phyloP scores from a whole-genome alignment of 305 asterid genomes.

The Solanum hybrid region DNA sequence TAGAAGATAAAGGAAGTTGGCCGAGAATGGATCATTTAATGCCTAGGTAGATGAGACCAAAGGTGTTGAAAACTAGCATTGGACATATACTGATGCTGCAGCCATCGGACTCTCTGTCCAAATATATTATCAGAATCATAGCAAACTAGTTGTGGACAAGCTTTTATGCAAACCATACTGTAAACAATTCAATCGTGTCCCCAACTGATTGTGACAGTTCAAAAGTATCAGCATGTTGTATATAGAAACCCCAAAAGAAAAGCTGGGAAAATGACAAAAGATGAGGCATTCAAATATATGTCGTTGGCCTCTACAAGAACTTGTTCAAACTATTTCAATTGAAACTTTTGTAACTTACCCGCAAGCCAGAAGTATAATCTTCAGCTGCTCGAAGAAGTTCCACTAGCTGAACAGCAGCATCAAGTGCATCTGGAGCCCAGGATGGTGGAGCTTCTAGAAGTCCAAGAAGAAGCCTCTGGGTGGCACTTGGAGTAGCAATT shows the following conservation, averaged over 20 bases:
- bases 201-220: background rate
- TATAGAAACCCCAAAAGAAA: background rate
- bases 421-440: constrained; percentile 99
- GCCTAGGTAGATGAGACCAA: background rate
- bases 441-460: constrained; percentile 98
- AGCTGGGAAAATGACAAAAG: background rate
- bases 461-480: constrained; percentile 97
- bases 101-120: background rate
- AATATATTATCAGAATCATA: background rate
- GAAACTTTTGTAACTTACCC: constrained; percentile 39
- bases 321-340: constrained; percentile 2
- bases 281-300: background rate
- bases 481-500: constrained; percentile 98
- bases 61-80: background rate
- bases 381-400: constrained; percentile 99
- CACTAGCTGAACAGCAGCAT: constrained; percentile 98
- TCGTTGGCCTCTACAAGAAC: background rate
- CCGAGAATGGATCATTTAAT: background rate
- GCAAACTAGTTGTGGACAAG: background rate
- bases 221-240: background rate
- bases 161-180: background rate
- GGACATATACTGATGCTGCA: background rate
- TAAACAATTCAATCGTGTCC: background rate
- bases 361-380: constrained; percentile 93
- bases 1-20: background rate